Evolutionary conservation across 345 rosid species (phyloP).

Genomic region (Euphorbia tirucalli): DNA sequence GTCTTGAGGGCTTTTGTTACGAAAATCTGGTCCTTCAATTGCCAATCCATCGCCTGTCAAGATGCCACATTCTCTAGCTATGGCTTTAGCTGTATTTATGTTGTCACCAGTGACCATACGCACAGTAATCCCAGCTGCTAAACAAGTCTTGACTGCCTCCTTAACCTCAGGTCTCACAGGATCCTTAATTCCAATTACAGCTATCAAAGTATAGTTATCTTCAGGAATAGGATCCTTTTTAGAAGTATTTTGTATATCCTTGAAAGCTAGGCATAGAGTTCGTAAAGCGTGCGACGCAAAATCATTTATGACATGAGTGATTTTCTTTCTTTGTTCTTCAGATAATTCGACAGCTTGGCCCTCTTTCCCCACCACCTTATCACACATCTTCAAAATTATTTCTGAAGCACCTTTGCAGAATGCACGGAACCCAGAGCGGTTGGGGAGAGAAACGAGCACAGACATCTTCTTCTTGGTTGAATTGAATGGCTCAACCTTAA

Average conservation of each 20-base stretch:
- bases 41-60: constrained; percentile 51
- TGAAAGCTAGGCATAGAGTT: constrained; percentile 67
- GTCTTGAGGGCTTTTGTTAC: constrained; percentile 50
- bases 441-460: constrained; percentile 52
- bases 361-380: constrained; percentile 15
- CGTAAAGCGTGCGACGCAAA: constrained; percentile 68
- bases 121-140: constrained; percentile 30
- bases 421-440: constrained; percentile 33
- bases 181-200: constrained; percentile 35
- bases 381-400: constrained; percentile 26
- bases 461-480: constrained; percentile 74
- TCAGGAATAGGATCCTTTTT: constrained; percentile 49
- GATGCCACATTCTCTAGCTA: constrained; percentile 37
- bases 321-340: constrained; percentile 37
- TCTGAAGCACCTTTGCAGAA: constrained; percentile 37
- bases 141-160: constrained; percentile 34
- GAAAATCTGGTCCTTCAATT: constrained; percentile 69
- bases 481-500: constrained; percentile 75
- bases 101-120: constrained; percentile 39
- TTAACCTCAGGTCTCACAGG: constrained; percentile 35
- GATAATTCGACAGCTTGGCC: constrained; percentile 23
- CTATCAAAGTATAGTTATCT: constrained; percentile 49
- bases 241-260: constrained; percentile 46
- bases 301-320: constrained; percentile 47
- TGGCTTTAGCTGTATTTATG: constrained; percentile 36